Percentiles rank a stretch among this genome's conserved stretches.
phyloP scores from a whole-genome alignment of 2,329 filamentous ascomycete genomes.

The Paraphoma sp. region DNA sequence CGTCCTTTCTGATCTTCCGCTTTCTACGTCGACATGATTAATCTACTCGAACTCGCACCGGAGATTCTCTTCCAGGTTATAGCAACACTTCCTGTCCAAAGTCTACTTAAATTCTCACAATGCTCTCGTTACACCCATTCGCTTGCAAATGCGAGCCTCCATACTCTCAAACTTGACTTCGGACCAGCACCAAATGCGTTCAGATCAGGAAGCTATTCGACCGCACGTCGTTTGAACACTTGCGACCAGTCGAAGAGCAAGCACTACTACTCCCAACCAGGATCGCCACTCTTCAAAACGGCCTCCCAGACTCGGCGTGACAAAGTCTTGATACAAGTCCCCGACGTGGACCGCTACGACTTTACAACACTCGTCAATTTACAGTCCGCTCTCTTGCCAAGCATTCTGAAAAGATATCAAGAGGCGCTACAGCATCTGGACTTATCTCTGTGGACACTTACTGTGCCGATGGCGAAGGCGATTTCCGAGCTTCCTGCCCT shows the following conservation, averaged over 20 bases:
- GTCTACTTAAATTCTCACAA: slow-evolving; percentile 43
- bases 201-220: slow-evolving; percentile 3
- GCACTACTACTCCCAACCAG: not conserved
- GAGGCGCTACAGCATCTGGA: slow-evolving; percentile 33
- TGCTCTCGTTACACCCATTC: slow-evolving; percentile 35
- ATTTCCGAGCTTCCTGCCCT: slow-evolving; percentile 28
- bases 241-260: not conserved
- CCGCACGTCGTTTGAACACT: slow-evolving; percentile 18
- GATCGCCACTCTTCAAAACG: not conserved
- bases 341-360: slow-evolving; percentile 24
- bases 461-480: slow-evolving; percentile 26
- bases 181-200: slow-evolving; percentile 72
- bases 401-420: slow-evolving; percentile 34
- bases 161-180: slow-evolving; percentile 79
- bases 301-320: not conserved
- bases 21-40: not conserved
- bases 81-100: slow-evolving; percentile 34
- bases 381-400: slow-evolving; percentile 34
- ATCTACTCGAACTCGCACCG: slow-evolving; percentile 36
- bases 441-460: slow-evolving; percentile 38
- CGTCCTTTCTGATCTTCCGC: not conserved
- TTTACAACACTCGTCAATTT: slow-evolving; percentile 32
- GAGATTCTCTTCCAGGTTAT: slow-evolving; percentile 45
- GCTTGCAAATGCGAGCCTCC: slow-evolving; percentile 40
- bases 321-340: not conserved